Percentiles rank a stretch among this genome's conserved stretches.
These are phyloP conservation scores for Hymenoscyphus fructigenus DNA, from an alignment of 2,329 filamentous ascomycete species.

Conservation along the genomic window DNA sequence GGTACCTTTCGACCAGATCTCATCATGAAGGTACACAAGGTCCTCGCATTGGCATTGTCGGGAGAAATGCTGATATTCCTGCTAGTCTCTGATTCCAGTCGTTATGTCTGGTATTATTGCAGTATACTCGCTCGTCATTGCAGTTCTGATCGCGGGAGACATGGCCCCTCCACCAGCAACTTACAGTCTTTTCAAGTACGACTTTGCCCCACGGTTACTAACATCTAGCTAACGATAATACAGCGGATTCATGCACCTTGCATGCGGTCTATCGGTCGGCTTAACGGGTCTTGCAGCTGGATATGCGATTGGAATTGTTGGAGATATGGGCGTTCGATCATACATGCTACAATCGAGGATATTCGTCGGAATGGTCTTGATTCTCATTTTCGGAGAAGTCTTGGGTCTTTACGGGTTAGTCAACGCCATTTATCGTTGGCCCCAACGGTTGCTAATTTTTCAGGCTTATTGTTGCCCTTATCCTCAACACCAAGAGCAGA, in stretches of 20 bases:
- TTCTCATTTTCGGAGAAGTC: slow-evolving; percentile 97
- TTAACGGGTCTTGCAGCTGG: slow-evolving; percentile 90
- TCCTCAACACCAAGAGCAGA: slow-evolving; percentile 77
- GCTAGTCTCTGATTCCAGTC: slow-evolving; percentile 77
- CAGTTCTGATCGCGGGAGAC: slow-evolving; percentile 91
- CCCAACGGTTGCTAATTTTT: slow-evolving; percentile 40
- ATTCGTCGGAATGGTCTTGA: slow-evolving; percentile 98
- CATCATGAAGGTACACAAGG: slow-evolving; percentile 75
- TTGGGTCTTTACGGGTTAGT: slow-evolving; percentile 48
- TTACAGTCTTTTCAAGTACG: slow-evolving; percentile 84
- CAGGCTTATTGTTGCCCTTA: slow-evolving; percentile 88
- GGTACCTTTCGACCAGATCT: slow-evolving; percentile 82
- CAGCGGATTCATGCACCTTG: slow-evolving; percentile 91
- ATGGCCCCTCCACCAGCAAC: slow-evolving; percentile 68
- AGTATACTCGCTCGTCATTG: slow-evolving; percentile 95
- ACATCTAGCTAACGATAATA: slow-evolving; percentile 15
- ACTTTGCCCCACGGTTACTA: slow-evolving; percentile 22
- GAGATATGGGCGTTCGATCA: slow-evolving; percentile 87
- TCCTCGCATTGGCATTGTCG: neutral
- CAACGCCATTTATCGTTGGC: neutral
- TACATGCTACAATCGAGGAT: slow-evolving; percentile 97
- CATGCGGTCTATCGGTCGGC: slow-evolving; percentile 85
- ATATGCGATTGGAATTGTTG: slow-evolving; percentile 94
- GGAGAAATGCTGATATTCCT: slow-evolving; percentile 6
- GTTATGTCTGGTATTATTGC: slow-evolving; percentile 99